These are phyloP conservation scores for Tylopilus sp. DNA, from an alignment of 1,284 basidiomycete genomes.

Conservation along the genomic window DNA sequence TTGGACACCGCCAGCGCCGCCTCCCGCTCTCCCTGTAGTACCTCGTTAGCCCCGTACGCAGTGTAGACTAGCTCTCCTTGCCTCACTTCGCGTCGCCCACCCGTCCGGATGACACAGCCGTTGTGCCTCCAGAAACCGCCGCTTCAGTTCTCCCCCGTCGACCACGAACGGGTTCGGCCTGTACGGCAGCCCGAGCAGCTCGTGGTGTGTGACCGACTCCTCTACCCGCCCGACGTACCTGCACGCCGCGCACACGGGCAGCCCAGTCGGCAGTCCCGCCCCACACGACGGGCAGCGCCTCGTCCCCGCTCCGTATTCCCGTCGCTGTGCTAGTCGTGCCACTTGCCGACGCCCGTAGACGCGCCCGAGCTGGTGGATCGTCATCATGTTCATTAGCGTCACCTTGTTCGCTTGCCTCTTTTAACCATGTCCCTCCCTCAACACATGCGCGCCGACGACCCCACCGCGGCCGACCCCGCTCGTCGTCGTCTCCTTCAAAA, in stretches of 20 bases:
- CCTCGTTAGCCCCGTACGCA: conserved; percentile 13
- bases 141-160: conserved; percentile 50
- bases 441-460: conserved; percentile 36
- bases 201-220: conserved; percentile 49
- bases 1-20: conserved; percentile 64
- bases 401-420: conserved; percentile 4
- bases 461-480: conserved; percentile 40
- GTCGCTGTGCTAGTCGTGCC: conserved; percentile 12
- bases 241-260: conserved; percentile 69
- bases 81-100: conserved; percentile 58
- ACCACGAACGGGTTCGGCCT: conserved; percentile 63
- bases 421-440: conserved; percentile 23
- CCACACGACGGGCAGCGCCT: conserved; percentile 57
- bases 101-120: conserved; percentile 76
- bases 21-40: conserved; percentile 50
- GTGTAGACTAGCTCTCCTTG: conserved; percentile 18
- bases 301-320: conserved; percentile 15
- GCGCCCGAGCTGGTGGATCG: conserved; percentile 14
- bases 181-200: conserved; percentile 56
- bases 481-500: conserved; percentile 40
- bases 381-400: conserved; percentile 14
- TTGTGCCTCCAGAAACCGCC: conserved; percentile 63
- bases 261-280: conserved; percentile 48
- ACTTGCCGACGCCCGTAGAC: conserved; percentile 5
- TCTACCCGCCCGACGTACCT: conserved; percentile 57